Evolutionary conservation across 345 rosid species (phyloP), one percentile per base, ranked within the genome.

Genomic region (Brassica incana): DNA sequence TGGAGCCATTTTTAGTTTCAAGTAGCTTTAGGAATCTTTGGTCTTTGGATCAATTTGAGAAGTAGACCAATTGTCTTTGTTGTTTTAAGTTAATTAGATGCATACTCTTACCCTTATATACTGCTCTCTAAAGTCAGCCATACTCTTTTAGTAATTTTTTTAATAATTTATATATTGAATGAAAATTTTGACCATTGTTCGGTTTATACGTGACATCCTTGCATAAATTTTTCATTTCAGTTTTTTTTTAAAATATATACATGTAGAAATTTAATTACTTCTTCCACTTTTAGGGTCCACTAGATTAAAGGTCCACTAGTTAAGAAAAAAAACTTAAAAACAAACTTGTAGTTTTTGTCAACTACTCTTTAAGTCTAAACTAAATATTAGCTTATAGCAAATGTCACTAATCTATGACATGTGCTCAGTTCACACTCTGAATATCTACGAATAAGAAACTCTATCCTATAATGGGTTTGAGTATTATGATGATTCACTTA

Each of bases 1-100:
- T 25, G 30, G 16, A 73, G 68, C 65, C 76, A 61, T 73, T n/a
- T 73, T n/a, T 73, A 29, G 82, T 65, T 67, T 38, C 54, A 67
- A 38, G 52, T 8, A 4, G 14, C n/a, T 66, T 36, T 33, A 16
- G 29, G 8, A 18, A 65, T 2, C 25, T 35, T 65, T 65, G 25
- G 45, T 65, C 27, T 35, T 67, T 67, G 25, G 52, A 67, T 27
- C 65, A 25, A 5, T 61, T 27, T 23, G n/a, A 65, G 25, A 36
- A 5, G 33, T 60, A 60, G n/a, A 23, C 64, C 29, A 29, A 12
- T 62, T 67, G 30, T 18, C 5, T 67, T 38, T 38, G 30, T 20
- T 67, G 54, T 18, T 38, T 18, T 38, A 18, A 36, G 52, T 66
- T 67, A 36, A 11, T 38, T 62, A 3, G 5, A 63, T 63, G 33